Conservation (phyloP, 768 basidiomycete species). For the Boletus subcaerulescens region DNA sequence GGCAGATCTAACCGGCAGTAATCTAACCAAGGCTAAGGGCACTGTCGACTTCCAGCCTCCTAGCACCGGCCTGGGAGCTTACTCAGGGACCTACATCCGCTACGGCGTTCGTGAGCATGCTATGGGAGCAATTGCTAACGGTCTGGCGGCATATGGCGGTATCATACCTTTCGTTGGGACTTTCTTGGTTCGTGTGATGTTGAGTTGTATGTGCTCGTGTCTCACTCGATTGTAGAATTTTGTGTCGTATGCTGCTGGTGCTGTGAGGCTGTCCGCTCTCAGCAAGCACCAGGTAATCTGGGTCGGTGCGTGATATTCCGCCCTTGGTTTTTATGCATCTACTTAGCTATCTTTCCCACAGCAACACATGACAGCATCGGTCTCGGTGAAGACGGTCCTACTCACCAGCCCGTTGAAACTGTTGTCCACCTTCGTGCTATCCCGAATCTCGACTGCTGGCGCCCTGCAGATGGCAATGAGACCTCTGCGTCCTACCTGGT, state of each 20-base stretch:
- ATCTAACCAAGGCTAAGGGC: conserved; percentile 83
- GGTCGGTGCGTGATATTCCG: conserved; percentile 60
- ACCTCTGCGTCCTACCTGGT: conserved; percentile 90
- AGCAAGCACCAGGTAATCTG: conserved; percentile 90
- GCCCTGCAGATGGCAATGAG: conserved; percentile 94
- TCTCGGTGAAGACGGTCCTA: conserved; percentile 91
- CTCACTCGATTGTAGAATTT: conserved; percentile 61
- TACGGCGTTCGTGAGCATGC: conserved; percentile 98
- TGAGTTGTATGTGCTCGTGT: background rate
- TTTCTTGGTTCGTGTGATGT: conserved; percentile 64
- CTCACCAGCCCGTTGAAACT: conserved; percentile 93
- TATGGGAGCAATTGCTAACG: conserved; percentile 96
- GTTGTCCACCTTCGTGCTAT: conserved; percentile 82
- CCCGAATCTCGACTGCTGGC: conserved; percentile 91
- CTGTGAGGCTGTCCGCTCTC: conserved; percentile 86
- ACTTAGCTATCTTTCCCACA: conserved; percentile 22
- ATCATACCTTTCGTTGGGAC: conserved; percentile 90
- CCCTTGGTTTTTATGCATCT: background rate
- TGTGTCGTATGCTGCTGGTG: conserved; percentile 90
- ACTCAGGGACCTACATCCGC: conserved; percentile 87
- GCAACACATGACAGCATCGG: conserved; percentile 96
- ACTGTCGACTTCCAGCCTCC: conserved; percentile 92
- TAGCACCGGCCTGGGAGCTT: conserved; percentile 77
- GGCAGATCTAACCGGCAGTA: conserved; percentile 89
- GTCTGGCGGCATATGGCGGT: conserved; percentile 84